Evolutionary conservation across 345 rosid species (phyloP).

Genomic region (Eucalyptus cladocalyx): DNA sequence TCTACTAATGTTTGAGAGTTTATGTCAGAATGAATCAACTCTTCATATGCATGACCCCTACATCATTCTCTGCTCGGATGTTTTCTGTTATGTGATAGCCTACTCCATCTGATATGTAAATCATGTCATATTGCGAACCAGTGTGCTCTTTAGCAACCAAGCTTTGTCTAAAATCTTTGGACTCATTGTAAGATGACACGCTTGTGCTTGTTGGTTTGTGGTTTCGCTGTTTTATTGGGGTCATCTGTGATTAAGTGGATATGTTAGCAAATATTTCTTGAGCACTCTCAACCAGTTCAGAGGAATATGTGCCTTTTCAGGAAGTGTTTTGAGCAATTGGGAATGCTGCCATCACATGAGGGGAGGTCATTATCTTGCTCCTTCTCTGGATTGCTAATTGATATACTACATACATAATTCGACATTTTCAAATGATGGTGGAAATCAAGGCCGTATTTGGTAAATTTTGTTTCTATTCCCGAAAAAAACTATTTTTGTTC

Average conservation of each 20-base stretch:
- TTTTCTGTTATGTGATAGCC: neutral
- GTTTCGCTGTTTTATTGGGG: neutral
- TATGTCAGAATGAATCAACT: neutral
- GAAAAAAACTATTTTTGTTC: no score
- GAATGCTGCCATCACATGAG: neutral
- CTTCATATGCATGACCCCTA: neutral
- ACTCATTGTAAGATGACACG: neutral
- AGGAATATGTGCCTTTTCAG: neutral
- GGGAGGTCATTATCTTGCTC: neutral
- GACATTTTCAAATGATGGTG: neutral
- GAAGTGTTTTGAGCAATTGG: neutral
- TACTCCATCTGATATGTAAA: neutral
- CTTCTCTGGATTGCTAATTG: neutral
- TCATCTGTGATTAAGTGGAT: neutral
- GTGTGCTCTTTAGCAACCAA: neutral
- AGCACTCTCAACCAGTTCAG: neutral
- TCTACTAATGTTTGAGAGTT: neutral
- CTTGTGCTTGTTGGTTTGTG: neutral
- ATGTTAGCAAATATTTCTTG: neutral
- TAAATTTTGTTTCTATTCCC: no score
- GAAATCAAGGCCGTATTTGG: no score
- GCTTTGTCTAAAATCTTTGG: neutral
- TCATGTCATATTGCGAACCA: neutral
- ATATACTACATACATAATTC: neutral
- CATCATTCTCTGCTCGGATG: neutral